Conservation (phyloP, 768 basidiomycete genomes). For the Auricularia auricula-judae region DNA sequence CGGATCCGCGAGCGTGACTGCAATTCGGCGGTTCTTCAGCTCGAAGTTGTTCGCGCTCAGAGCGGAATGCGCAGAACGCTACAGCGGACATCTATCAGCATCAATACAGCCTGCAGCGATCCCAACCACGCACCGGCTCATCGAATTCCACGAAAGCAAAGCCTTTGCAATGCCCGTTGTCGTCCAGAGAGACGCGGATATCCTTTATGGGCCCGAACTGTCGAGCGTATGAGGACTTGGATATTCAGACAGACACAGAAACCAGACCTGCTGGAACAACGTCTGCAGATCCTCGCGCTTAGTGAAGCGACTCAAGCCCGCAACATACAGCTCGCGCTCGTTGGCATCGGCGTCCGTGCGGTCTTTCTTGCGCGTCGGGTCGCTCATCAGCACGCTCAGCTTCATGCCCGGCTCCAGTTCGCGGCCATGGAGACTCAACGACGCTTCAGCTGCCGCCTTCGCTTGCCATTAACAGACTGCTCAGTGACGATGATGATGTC, state of each 20-base stretch:
- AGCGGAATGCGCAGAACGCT: conserved; percentile 63
- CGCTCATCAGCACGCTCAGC: conserved; percentile 76
- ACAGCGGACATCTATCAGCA: conserved; percentile 1
- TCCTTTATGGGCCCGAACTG: conserved; percentile 81
- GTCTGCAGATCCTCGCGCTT: conserved; percentile 68
- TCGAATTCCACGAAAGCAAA: conserved; percentile 92
- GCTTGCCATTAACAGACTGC: conserved; percentile 1
- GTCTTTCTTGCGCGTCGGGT: conserved; percentile 81
- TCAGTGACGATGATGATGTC: neutral
- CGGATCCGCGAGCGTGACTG: conserved; percentile 76
- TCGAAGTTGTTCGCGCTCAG: conserved; percentile 78
- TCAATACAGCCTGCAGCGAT: neutral
- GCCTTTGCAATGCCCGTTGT: conserved; percentile 61
- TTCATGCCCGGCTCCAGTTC: conserved; percentile 60
- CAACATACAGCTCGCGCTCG: conserved; percentile 78
- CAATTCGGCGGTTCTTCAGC: conserved; percentile 80
- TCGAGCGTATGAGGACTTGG: conserved; percentile 5
- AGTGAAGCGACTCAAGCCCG: conserved; percentile 70
- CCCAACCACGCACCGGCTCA: conserved; percentile 47
- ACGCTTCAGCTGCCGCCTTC: conserved; percentile 50
- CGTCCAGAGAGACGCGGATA: conserved; percentile 65
- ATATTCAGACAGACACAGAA: neutral
- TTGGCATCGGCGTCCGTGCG: conserved; percentile 83
- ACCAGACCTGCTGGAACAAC: conserved; percentile 52
- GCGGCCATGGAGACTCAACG: conserved; percentile 68